A percentile compares a stretch with the other conserved stretches of the same genome.
Evolutionary conservation across 805 yeast genomes (phyloP).

Genomic region (Saccharomycopsis sp.): DNA sequence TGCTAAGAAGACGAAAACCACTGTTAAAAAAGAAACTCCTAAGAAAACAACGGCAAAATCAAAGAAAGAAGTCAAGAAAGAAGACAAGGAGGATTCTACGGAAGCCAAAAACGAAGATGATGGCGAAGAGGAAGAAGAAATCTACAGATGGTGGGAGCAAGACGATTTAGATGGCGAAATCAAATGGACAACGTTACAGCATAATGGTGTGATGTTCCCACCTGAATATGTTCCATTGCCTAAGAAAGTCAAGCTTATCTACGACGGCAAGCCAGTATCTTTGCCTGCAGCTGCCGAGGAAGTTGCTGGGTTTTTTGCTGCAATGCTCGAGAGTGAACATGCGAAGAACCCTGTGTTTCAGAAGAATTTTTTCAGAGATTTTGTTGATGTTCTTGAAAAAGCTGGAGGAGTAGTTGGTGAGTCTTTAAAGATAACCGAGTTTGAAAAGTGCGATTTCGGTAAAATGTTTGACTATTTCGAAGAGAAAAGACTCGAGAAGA

Average conservation of each 20-base stretch:
- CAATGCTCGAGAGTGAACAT: constrained; percentile 82
- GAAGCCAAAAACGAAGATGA: constrained; percentile 30
- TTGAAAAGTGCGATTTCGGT: constrained; percentile 69
- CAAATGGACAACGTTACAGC: constrained; percentile 84
- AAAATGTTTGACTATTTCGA: constrained; percentile 71
- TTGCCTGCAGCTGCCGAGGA: constrained; percentile 85
- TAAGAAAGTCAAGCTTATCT: constrained; percentile 60
- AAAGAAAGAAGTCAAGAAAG: constrained; percentile 19
- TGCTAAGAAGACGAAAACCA: constrained; percentile 5
- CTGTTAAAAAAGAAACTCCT: constrained; percentile 9
- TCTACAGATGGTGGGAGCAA: constrained; percentile 83
- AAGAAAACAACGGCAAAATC: constrained; percentile 10
- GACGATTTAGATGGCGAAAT: constrained; percentile 64
- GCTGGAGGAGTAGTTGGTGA: constrained; percentile 51
- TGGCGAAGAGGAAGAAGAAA: constrained; percentile 50
- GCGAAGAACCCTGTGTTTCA: constrained; percentile 82
- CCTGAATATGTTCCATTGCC: constrained; percentile 90
- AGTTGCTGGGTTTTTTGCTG: constrained; percentile 93
- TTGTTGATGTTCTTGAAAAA: constrained; percentile 59
- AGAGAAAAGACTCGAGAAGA: constrained; percentile 62
- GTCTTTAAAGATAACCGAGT: constrained; percentile 42
- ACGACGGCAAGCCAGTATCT: constrained; percentile 68
- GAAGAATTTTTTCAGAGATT: constrained; percentile 80
- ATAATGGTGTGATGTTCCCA: constrained; percentile 89
- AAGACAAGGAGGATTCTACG: constrained; percentile 21